Evolutionary conservation across 2,329 filamentous ascomycete genomes (phyloP).

Genomic region (Tolypocladium pustulatum): DNA sequence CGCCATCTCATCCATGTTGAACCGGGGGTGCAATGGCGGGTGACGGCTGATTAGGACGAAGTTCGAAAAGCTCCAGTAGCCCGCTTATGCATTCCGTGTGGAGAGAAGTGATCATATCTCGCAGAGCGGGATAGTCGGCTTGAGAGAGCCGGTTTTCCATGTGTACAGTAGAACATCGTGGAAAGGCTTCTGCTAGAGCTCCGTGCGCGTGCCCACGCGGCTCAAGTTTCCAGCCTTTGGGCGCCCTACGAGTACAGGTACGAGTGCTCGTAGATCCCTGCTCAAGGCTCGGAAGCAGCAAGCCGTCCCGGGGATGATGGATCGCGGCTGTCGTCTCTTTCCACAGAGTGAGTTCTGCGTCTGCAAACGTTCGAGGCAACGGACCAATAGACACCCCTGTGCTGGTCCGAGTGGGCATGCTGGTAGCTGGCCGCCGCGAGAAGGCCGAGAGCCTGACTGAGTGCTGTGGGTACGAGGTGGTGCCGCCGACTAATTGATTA

Average conservation of each 20-base stretch:
- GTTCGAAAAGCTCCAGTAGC: neutral
- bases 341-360: neutral
- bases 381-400: neutral
- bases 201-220: neutral
- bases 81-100: neutral
- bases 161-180: too few species aligned
- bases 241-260: neutral
- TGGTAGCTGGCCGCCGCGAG: neutral
- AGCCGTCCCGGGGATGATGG: neutral
- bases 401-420: neutral
- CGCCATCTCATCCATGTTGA: neutral
- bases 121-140: neutral
- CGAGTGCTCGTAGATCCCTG: neutral
- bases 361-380: neutral
- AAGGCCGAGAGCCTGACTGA: neutral
- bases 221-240: neutral
- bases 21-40: neutral
- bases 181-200: too few species aligned
- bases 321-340: neutral
- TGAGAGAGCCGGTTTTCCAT: neutral
- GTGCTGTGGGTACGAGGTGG: neutral
- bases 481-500: neutral
- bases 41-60: neutral
- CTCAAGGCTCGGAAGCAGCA: neutral
- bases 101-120: neutral